Evolutionary conservation across 805 yeast species (phyloP).

Genomic region (Spencermartinsiella europaea): DNA sequence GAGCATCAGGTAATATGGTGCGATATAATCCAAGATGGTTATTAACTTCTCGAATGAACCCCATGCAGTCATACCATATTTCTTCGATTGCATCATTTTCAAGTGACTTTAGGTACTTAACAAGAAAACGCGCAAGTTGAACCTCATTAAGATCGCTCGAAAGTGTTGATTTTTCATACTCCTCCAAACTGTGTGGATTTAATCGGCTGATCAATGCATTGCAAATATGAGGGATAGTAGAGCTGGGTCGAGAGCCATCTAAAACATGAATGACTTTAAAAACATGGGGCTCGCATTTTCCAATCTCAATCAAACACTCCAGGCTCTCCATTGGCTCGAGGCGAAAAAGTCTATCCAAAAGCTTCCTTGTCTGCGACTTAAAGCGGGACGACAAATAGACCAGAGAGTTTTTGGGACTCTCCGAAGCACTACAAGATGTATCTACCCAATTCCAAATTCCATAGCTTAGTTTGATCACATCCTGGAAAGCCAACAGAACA

Average conservation of each 20-base stretch:
- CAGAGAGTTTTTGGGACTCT: constrained; percentile 31
- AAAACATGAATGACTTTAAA: constrained; percentile 67
- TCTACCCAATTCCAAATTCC: constrained; percentile 73
- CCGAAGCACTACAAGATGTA: constrained; percentile 11
- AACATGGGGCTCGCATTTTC: constrained; percentile 31
- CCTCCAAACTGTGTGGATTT: constrained; percentile 28
- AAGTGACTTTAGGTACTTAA: constrained; percentile 56
- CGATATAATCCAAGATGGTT: constrained; percentile 45
- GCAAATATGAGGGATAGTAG: constrained; percentile 50
- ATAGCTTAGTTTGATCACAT: constrained; percentile 50
- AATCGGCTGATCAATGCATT: constrained; percentile 49
- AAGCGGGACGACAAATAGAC: constrained; percentile 51
- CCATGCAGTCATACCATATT: constrained; percentile 55
- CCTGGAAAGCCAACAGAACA: constrained; percentile 59
- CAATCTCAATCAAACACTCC: constrained; percentile 51
- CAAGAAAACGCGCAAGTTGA: constrained; percentile 48
- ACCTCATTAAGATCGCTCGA: constrained; percentile 41
- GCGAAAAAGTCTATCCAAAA: constrained; percentile 58
- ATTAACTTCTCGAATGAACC: constrained; percentile 56
- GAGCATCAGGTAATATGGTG: constrained; percentile 45
- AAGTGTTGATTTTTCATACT: constrained; percentile 39
- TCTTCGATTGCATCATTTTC: constrained; percentile 79
- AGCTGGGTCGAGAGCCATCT: constrained; percentile 77
- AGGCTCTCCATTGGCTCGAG: constrained; percentile 70
- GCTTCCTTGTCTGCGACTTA: constrained; percentile 61